Evolutionary conservation across 768 basidiomycete species (phyloP).

Genomic region (Strobilomyces confusus): DNA sequence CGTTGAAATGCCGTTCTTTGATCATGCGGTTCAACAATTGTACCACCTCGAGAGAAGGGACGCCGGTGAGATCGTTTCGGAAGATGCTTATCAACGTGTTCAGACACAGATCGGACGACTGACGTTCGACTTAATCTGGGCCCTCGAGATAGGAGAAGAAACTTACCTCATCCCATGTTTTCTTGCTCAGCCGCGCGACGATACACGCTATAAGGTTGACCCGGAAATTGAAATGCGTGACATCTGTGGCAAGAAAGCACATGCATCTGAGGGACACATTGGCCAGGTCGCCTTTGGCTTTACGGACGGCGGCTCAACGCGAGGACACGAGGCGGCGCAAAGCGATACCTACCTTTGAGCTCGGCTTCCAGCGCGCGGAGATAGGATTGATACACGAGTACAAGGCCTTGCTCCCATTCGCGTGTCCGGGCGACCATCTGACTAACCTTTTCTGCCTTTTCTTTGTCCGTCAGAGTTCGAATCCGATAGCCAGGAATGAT

Average conservation of each 20-base stretch:
- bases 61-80: slow-evolving; percentile 74
- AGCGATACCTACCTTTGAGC: slow-evolving; percentile 56
- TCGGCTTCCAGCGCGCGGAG: slow-evolving; percentile 82
- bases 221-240: slow-evolving; percentile 96
- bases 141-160: slow-evolving; percentile 4
- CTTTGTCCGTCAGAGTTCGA: slow-evolving; percentile 82
- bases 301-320: slow-evolving; percentile 16
- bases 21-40: slow-evolving; percentile 93
- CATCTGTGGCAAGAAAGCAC: slow-evolving; percentile 78
- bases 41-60: slow-evolving; percentile 81
- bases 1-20: slow-evolving; percentile 86
- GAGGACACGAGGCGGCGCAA: slow-evolving; percentile 17
- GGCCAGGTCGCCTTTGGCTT: slow-evolving; percentile 63
- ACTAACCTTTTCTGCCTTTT: slow-evolving; percentile 90
- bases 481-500: slow-evolving; percentile 96
- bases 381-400: slow-evolving; percentile 84
- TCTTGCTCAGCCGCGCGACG: slow-evolving; percentile 76
- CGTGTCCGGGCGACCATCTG: slow-evolving; percentile 87
- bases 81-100: slow-evolving; percentile 80
- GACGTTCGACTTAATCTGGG: slow-evolving; percentile 12
- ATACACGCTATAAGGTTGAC: slow-evolving; percentile 88
- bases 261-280: slow-evolving; percentile 77
- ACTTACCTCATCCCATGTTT: slow-evolving; percentile 85
- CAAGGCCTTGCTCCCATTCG: slow-evolving; percentile 95
- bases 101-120: slow-evolving; percentile 87